Conservation (phyloP, 495 filamentous ascomycete species). For the Podospora fimiseda region DNA sequence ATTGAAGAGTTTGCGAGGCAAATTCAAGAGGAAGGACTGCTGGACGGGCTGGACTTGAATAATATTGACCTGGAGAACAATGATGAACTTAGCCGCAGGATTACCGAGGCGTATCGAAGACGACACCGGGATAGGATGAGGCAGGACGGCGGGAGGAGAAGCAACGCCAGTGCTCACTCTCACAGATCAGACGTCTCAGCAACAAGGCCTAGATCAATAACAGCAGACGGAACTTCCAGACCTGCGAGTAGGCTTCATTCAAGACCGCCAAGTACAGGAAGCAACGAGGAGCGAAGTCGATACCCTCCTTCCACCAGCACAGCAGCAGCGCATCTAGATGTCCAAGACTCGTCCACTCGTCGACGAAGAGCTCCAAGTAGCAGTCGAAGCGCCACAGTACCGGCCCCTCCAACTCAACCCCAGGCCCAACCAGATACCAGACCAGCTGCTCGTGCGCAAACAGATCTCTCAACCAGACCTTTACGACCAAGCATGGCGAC, state of each 20-base stretch:
- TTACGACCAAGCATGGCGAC: conserved; percentile 6
- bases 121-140: conserved; percentile 52
- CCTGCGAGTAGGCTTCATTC: conserved; percentile 37
- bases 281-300: conserved; percentile 36
- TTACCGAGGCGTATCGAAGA: conserved; percentile 77
- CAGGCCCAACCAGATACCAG: neutral
- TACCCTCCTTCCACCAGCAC: conserved; percentile 41
- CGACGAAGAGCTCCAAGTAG: conserved; percentile 37
- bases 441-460: conserved; percentile 24
- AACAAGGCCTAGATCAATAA: conserved; percentile 23
- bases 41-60: conserved; percentile 80
- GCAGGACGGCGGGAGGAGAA: conserved; percentile 34
- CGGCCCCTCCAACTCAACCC: conserved; percentile 30
- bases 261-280: conserved; percentile 31
- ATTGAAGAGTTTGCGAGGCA: conserved; percentile 79
- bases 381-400: conserved; percentile 39
- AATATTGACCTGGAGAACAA: conserved; percentile 70
- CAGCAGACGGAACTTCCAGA: conserved; percentile 21
- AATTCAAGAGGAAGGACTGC: conserved; percentile 78
- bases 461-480: conserved; percentile 32
- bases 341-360: conserved; percentile 33
- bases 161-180: conserved; percentile 31
- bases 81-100: conserved; percentile 79
- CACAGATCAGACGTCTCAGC: conserved; percentile 23
- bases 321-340: conserved; percentile 40